Base-by-base conservation (phyloP, 768 basidiomycete genomes). In the Termitomyces bulborhizus region DNA sequence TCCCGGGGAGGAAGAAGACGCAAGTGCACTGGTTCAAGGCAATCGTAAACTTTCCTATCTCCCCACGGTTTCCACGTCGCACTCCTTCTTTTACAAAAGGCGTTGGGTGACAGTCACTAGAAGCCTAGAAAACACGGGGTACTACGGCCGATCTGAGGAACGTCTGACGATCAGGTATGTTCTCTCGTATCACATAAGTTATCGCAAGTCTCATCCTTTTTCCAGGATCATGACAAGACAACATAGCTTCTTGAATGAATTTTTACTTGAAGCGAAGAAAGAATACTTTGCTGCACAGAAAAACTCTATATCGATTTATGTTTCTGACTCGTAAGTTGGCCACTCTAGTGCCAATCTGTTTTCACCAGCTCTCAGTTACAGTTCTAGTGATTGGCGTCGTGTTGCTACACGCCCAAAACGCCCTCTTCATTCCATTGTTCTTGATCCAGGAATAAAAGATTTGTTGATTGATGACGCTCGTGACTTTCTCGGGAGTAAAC, bases 401-500 rank as follows among this genome's bases (percentile, higher is more conserved):
- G 72, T 81, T 40, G 73, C 79, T 6, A 74, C 71, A 7, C 80
- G 83, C 16, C 72, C 77, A 18, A 90, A 88, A 64, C 82, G 89
- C 4, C 77, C 84, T 9, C 66, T 88, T 13, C 69, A 71, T 13
- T 88, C 88, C 1, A 84, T 91, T 53, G 78, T 90, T 34, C 71
- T 91, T 15, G 86, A 90, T 51, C 82, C 81, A 8, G 86, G 87
- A 0, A 72, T 89, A 46, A 80, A 82, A 51, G 83, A 89, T 32
- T 61, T 81, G 24, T 68, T 92, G 1, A 64, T 90, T 8, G 74
- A 81, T 2, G 90, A 93, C 63, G 86, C 86, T 8, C 71, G 70
- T 6, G 87, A 90, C 61, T 92, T 92, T 60, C 68, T 91, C 51
- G 66, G 67, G 9, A 86, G 83, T 60, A 86, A 84, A 60, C 54